Evolutionary conservation across 2,329 filamentous ascomycete species (phyloP).

Genomic region (Microdochium nivale): DNA sequence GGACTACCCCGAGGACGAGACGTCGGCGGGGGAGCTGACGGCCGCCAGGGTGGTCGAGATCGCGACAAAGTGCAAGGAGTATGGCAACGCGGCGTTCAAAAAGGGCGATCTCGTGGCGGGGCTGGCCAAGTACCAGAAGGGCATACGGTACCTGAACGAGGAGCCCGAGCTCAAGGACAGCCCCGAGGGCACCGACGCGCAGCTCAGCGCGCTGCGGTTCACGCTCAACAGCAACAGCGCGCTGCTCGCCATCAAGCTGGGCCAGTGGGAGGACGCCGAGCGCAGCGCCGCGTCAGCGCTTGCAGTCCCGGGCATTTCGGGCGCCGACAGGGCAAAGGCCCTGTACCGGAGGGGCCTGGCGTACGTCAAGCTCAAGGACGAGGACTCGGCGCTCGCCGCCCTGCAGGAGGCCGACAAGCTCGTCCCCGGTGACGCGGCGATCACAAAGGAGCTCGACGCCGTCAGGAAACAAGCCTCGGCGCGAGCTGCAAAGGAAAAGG

Average conservation of each 20-base stretch:
- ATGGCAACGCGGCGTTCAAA: conserved; percentile 91
- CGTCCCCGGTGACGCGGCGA: conserved; percentile 64
- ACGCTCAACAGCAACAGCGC: conserved; percentile 83
- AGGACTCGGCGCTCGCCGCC: conserved; percentile 69
- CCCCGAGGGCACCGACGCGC: conserved; percentile 53
- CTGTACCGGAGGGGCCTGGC: conserved; percentile 76
- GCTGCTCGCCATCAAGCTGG: conserved; percentile 75
- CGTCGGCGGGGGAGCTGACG: conserved; percentile 46
- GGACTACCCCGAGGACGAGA: conserved; percentile 86
- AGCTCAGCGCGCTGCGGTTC: conserved; percentile 70
- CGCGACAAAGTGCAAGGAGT: conserved; percentile 78
- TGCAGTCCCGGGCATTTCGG: conserved; percentile 53
- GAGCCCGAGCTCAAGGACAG: conserved; percentile 61
- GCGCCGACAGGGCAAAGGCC: conserved; percentile 81
- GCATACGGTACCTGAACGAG: conserved; percentile 49
- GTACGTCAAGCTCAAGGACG: conserved; percentile 68
- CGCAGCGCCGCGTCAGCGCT: conserved; percentile 67
- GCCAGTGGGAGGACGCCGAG: conserved; percentile 60
- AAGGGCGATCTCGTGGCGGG: conserved; percentile 58
- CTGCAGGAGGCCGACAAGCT: conserved; percentile 69
- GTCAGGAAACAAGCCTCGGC: conserved; percentile 71
- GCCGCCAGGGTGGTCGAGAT: conserved; percentile 68
- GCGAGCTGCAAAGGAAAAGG: conserved; percentile 80
- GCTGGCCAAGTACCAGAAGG: conserved; percentile 92
- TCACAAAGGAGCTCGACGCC: conserved; percentile 65